Conservation (phyloP, 352 stramenopile species). For the Thraustotheca clavata region DNA sequence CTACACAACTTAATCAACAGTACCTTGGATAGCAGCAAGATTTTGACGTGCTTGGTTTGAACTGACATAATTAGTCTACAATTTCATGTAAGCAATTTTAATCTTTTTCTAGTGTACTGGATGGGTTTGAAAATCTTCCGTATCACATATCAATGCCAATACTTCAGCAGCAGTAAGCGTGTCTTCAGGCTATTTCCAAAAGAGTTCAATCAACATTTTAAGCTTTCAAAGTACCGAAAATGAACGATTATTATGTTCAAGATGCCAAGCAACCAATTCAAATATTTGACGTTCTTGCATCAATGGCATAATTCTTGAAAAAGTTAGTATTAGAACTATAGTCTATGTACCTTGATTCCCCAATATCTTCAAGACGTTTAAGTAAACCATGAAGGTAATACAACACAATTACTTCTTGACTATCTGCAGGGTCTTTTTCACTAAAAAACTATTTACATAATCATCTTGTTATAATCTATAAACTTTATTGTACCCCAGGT, state of each 20-base stretch:
- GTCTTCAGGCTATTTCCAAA: constrained; percentile 32
- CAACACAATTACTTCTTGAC: constrained; percentile 82
- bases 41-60: constrained; percentile 42
- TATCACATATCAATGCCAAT: constrained; percentile 65
- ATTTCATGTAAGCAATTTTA: neutral
- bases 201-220: neutral
- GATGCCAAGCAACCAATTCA: constrained; percentile 60
- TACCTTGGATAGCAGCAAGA: neutral
- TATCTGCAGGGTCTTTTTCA: constrained; percentile 65
- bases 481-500: constrained; percentile 31
- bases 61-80: constrained; percentile 45
- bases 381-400: constrained; percentile 78
- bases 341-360: constrained; percentile 52
- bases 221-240: constrained; percentile 24
- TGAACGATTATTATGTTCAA: constrained; percentile 43
- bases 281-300: constrained; percentile 76
- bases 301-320: constrained; percentile 65
- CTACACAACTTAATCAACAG: neutral
- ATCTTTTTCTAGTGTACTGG: constrained; percentile 22
- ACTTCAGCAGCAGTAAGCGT: constrained; percentile 50
- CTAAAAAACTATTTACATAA: constrained; percentile 40
- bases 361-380: constrained; percentile 75
- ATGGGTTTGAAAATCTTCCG: constrained; percentile 79
- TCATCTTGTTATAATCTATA: neutral
- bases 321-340: neutral